phyloP scores from a whole-genome alignment of 768 basidiomycete genomes.

The Podaxis carcinomalis region DNA sequence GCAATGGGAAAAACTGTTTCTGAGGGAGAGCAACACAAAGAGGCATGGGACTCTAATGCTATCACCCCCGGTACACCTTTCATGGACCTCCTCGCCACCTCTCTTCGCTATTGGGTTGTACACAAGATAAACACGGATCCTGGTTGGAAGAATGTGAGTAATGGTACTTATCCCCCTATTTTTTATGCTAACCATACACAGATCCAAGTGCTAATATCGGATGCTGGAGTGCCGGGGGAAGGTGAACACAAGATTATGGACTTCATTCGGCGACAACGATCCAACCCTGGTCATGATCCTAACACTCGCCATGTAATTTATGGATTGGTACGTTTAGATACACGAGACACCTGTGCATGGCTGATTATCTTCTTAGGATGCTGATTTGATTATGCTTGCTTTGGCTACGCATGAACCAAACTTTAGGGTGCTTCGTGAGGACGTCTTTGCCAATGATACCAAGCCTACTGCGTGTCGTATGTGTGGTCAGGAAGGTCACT shows the following conservation, averaged over 20 bases:
- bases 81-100: slow-evolving; percentile 87
- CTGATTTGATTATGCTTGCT: slow-evolving; percentile 98
- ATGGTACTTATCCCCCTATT: neutral
- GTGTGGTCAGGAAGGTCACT: slow-evolving; percentile 94
- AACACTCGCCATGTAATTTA: slow-evolving; percentile 98
- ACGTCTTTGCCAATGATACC: slow-evolving; percentile 87
- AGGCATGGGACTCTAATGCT: slow-evolving; percentile 96
- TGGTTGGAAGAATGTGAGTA: slow-evolving; percentile 86
- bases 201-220: slow-evolving; percentile 96
- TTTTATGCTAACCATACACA: slow-evolving; percentile 24
- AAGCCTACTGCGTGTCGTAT: slow-evolving; percentile 79
- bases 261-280: slow-evolving; percentile 87
- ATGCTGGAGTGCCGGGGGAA: slow-evolving; percentile 95
- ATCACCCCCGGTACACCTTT: slow-evolving; percentile 99
- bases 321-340: slow-evolving; percentile 66
- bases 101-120: slow-evolving; percentile 93
- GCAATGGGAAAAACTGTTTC: slow-evolving; percentile 89
- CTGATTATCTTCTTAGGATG: slow-evolving; percentile 59
- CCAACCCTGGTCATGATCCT: slow-evolving; percentile 85
- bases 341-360: slow-evolving; percentile 1
- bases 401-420: slow-evolving; percentile 98
- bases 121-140: slow-evolving; percentile 93
- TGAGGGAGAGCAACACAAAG: slow-evolving; percentile 80
- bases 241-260: slow-evolving; percentile 99
- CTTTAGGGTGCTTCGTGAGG: slow-evolving; percentile 95